Evolutionary conservation across 1,284 basidiomycete species (phyloP), one percentile per base, ranked within the genome.

Genomic region (Ceratobasidium sp.): DNA sequence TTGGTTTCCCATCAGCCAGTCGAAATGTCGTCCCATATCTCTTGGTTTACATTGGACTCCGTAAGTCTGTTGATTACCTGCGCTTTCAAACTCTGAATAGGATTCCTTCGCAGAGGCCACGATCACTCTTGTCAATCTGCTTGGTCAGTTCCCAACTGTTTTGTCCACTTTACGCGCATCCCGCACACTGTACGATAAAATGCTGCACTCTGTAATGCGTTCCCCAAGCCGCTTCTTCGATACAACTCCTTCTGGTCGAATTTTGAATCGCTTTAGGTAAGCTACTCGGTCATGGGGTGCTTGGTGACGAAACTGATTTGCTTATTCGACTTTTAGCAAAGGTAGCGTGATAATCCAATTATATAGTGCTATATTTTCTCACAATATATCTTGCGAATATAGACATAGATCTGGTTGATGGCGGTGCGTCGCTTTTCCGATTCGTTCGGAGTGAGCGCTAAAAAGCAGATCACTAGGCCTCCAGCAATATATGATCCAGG

Each of bases 141-240:
- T 66, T 26, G 38, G 28, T 9, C 56, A 78, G 38, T 13, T 78
- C 40, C 69, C 77, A 6, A 64, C 20, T 15, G 52, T 78, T 23
- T 33, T 23, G 42, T 73, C 69, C 10, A 46, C 56, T 17, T 48
- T 78, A n/a, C 77, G 77, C 28, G 77, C 70, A 23, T 71, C 77
- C 23, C 68, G 69, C 12, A 26, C 42, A 5, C 23, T 78, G 26
- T 78, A 64, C 46, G 57, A 66, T 10, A 50, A 33, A 17, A 78
- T 78, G 77, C 26, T 78, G 7, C 48, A 59, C n/a, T 78, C 77
- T 17, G 77, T 78, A 4, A 23, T 78, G 10, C 77, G 77, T n/a
- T 54, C 77, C 13, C 77, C 77, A 4, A 78, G 59, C 52, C 68
- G 77, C 4, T 78, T 69, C 26, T 78, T 78, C 40, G 77, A 78